These are phyloP conservation scores for Massospora cicadina DNA, from an alignment of 371 early-diverging fungal species.

Conservation along the genomic window DNA sequence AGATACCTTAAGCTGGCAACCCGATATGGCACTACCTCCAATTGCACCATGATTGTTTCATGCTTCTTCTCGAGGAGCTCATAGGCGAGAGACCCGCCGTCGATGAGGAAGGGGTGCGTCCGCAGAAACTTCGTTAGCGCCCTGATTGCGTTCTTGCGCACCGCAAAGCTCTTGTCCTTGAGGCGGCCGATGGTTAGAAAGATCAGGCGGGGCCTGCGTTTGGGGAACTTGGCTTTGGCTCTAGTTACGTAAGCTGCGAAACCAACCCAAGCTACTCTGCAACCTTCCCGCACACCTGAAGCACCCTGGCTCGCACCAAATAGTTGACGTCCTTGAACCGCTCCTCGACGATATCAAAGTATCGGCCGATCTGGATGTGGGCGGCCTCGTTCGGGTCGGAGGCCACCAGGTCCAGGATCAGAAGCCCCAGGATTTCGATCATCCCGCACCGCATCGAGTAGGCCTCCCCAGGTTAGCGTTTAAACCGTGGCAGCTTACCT, in stretches of 20 bases:
- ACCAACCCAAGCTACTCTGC: slow-evolving; percentile 38
- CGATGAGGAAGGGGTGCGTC: slow-evolving; percentile 75
- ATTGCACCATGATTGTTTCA: slow-evolving; percentile 33
- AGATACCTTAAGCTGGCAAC: slow-evolving; percentile 10
- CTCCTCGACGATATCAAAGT: slow-evolving; percentile 77
- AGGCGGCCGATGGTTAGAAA: slow-evolving; percentile 53
- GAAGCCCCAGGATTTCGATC: slow-evolving; percentile 67
- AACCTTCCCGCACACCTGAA: slow-evolving; percentile 68
- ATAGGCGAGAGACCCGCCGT: slow-evolving; percentile 60
- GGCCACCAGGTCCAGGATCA: slow-evolving; percentile 49
- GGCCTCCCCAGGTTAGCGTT: slow-evolving; percentile 24
- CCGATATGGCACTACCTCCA: slow-evolving; percentile 31
- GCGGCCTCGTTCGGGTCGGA: slow-evolving; percentile 38
- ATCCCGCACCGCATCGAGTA: slow-evolving; percentile 68
- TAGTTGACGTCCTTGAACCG: slow-evolving; percentile 71
- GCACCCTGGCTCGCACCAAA: slow-evolving; percentile 62
- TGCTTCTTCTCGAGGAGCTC: slow-evolving; percentile 42
- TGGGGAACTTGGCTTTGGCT: slow-evolving; percentile 49
- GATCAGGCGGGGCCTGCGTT: slow-evolving; percentile 51
- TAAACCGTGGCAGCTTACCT: slow-evolving; percentile 27
- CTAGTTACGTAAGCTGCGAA: neutral
- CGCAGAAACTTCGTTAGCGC: slow-evolving; percentile 53
- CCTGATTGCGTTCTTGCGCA: slow-evolving; percentile 77
- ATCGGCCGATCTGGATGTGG: slow-evolving; percentile 36
- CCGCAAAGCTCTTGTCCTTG: slow-evolving; percentile 74